phyloP scores from a whole-genome alignment of 176 grass and related monocot species.

The Juncus effusus region DNA sequence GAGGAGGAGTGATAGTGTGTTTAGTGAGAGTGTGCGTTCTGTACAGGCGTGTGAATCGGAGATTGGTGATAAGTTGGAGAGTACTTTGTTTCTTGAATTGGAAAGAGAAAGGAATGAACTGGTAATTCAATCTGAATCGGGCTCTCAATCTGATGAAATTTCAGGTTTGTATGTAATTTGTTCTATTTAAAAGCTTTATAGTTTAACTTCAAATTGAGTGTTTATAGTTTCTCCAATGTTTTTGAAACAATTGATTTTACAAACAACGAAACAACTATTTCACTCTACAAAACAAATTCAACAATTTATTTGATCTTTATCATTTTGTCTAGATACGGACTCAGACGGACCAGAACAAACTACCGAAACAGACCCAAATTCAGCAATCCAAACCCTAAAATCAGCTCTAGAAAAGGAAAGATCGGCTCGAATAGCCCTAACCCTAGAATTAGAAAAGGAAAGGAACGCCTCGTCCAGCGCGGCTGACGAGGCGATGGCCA shows the following conservation, averaged over 20 bases:
- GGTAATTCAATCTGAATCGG: background rate
- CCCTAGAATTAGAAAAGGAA: slow-evolving; percentile 76
- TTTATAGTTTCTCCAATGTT: too few species aligned
- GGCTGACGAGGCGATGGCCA: slow-evolving; percentile 89
- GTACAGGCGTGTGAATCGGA: too few species aligned
- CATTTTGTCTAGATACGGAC: slow-evolving; percentile 7
- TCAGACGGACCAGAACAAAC: slow-evolving; percentile 11
- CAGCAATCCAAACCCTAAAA: slow-evolving; percentile 20
- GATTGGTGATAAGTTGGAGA: background rate
- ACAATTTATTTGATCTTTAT: background rate
- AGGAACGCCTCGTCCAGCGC: slow-evolving; percentile 66
- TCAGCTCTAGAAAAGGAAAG: slow-evolving; percentile 37
- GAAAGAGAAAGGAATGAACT: slow-evolving; percentile 8
- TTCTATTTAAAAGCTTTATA: too few species aligned
- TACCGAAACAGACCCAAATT: background rate
- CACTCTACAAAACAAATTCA: too few species aligned
- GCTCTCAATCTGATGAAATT: background rate
- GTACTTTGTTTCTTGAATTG: slow-evolving; percentile 27
- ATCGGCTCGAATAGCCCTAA: slow-evolving; percentile 34
- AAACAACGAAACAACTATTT: too few species aligned
- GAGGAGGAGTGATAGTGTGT: slow-evolving; percentile 7
- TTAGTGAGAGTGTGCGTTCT: background rate
- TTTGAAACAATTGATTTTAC: too few species aligned
- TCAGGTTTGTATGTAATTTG: slow-evolving; percentile 18
- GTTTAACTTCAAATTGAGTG: too few species aligned